Base-by-base conservation (phyloP, 2,329 filamentous ascomycete species). In the Aspergillus tamarii region DNA sequence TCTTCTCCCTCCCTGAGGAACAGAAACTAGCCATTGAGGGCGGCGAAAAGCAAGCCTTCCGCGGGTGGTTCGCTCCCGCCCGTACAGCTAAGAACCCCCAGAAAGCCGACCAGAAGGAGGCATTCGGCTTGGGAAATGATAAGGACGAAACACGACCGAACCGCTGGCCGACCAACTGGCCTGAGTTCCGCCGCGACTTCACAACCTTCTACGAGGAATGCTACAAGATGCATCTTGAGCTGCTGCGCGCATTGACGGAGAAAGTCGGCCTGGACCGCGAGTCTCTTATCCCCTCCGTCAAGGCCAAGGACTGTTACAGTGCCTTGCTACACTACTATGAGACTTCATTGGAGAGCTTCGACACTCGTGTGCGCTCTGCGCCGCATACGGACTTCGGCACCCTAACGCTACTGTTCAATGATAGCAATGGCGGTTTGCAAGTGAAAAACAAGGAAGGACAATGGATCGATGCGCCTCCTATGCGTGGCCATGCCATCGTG, bases 171-270 rank as follows among this genome's bases (percentile, higher is more conserved):
- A 45, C 26, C 3, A 45, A 57, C 23, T 62, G 60, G 60, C 45
- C 45, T 5, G 60, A 58, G 34, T 62, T 62, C 23, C 60, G 60
- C 32, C 39, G n/a, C 10, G 54, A 62, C 4, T 57, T 62, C 54
- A 62, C 57, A 8, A 53, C 52, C n/a, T 62, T 62, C 54, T 62
- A 57, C 19, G 60, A 62, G 54, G 30, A 57, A 9, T 62, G 60
- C n/a, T 56, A 62, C 26, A 45, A 50, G 6, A 56, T 62, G 14
- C 60, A 62, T 26, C 60, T 62, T 21, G 32, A 28, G 14, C 11
- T 62, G 28, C 30, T 62, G 16, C 60, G 50, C 32, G 60, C 60
- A 21, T 28, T 62, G 7, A 48, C 60, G 23, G 32, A 52, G 54
- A 55, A 62, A 41, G 60, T 62, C 2, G 60, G 60, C 1, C 43